Conservation (phyloP, 2,329 filamentous ascomycete species). For the Fonsecaea pedrosoi region DNA sequence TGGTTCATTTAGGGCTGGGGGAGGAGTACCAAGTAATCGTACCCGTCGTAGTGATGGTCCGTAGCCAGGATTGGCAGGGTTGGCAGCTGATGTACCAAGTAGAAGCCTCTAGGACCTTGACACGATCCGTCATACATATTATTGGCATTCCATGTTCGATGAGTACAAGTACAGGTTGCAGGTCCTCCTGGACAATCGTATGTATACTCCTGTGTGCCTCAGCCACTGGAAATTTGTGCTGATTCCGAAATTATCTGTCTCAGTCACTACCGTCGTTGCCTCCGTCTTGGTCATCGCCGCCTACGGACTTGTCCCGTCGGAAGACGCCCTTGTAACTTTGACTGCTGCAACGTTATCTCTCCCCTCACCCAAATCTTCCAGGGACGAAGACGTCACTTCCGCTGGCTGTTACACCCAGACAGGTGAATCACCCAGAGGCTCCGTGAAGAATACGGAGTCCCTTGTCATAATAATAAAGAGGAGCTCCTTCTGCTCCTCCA, state of each 20-base stretch:
- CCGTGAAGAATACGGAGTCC: neutral
- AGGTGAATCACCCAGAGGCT: neutral
- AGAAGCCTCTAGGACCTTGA: neutral
- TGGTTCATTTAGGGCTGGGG: neutral
- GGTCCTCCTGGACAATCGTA: neutral
- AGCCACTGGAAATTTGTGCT: neutral
- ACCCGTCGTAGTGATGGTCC: neutral
- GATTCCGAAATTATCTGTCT: neutral
- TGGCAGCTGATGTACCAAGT: neutral
- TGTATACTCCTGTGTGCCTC: neutral
- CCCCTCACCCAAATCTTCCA: neutral
- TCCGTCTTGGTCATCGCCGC: neutral
- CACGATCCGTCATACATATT: neutral
- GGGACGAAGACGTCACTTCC: constrained; percentile 5
- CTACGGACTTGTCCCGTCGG: neutral
- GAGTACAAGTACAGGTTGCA: neutral
- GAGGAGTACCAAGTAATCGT: neutral
- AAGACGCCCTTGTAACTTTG: neutral
- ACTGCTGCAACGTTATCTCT: constrained; percentile 25
- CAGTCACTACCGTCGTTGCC: neutral
- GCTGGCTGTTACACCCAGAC: neutral
- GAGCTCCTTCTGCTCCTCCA: neutral
- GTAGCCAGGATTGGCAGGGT: neutral
- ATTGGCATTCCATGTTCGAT: neutral
- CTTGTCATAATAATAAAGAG: neutral